Percentiles rank a stretch among this genome's conserved stretches.
Conservation (phyloP, 1,139 yeast species). For the Suhomyces bokatorum region DNA sequence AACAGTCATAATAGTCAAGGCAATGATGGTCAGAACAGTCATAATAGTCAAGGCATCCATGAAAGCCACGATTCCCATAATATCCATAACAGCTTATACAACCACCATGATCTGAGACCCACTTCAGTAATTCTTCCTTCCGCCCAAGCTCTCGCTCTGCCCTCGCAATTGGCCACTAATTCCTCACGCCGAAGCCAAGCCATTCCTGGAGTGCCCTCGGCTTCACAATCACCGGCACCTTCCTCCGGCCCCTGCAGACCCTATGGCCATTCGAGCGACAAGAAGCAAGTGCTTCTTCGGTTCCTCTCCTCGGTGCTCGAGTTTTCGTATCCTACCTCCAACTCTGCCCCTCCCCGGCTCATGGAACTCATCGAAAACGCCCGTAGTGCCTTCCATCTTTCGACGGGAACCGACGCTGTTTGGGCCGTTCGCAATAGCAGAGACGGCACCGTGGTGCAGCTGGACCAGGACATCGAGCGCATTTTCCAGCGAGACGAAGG, state of each 20-base stretch:
- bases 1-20: too few species aligned
- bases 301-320: constrained; percentile 49
- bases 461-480: constrained; percentile 39
- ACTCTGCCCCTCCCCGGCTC: constrained; percentile 68
- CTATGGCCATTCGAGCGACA: constrained; percentile 3
- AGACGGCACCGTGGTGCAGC: constrained; percentile 27
- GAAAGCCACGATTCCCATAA: too few species aligned
- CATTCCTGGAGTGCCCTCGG: neutral
- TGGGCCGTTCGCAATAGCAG: constrained; percentile 16
- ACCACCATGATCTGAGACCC: too few species aligned
- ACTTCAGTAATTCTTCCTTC: too few species aligned
- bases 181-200: neutral
- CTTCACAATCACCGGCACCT: neutral
- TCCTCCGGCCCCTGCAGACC: neutral
- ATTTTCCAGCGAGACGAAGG: constrained; percentile 29
- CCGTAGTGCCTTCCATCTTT: constrained; percentile 56
- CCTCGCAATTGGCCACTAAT: too few species aligned
- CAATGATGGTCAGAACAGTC: too few species aligned
- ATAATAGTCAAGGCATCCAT: too few species aligned
- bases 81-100: too few species aligned
- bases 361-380: constrained; percentile 71
- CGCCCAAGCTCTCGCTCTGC: too few species aligned
- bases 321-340: constrained; percentile 58
- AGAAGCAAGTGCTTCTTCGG: constrained; percentile 34
- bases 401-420: constrained; percentile 11